A percentile compares a stretch with the other conserved stretches of the same genome.
Evolutionary conservation across 306 rosid species (phyloP).

Genomic region (Astragalus membranaceus): DNA sequence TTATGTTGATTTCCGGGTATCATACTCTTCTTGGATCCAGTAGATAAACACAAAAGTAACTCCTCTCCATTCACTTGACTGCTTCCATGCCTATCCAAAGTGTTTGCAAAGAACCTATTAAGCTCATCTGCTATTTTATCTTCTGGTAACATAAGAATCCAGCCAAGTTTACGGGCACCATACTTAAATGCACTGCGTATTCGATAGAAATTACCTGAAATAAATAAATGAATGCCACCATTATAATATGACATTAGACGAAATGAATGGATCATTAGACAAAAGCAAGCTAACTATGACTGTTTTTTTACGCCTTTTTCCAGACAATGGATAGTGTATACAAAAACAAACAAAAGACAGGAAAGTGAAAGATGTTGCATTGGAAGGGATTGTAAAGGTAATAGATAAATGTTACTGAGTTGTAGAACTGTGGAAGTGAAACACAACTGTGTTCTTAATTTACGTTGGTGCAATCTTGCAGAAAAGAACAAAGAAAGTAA

Average conservation of each 20-base stretch:
- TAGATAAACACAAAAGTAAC: slow-evolving; percentile 18
- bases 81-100: slow-evolving; percentile 60
- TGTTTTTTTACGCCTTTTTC: not conserved
- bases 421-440: not conserved
- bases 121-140: slow-evolving; percentile 63
- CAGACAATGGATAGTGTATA: not conserved
- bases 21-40: slow-evolving; percentile 17
- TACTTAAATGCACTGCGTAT: slow-evolving; percentile 82
- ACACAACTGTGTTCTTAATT: not conserved
- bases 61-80: slow-evolving; percentile 35
- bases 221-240: slow-evolving; percentile 20
- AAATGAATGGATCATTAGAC: not conserved
- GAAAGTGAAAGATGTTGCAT: not conserved
- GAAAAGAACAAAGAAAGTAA: not conserved
- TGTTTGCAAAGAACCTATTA: slow-evolving; percentile 52
- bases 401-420: not conserved
- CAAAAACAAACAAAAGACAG: not conserved
- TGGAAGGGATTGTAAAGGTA: not conserved
- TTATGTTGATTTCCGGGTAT: slow-evolving; percentile 21
- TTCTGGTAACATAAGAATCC: slow-evolving; percentile 58
- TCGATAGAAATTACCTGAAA: slow-evolving; percentile 71
- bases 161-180: slow-evolving; percentile 83
- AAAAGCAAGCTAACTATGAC: not conserved
- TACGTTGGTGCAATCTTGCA: not conserved
- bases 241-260: not conserved